Percentiles rank a stretch among this genome's conserved stretches.
Conservation (phyloP, 1,139 yeast species). For the Lodderomyces margitis region DNA sequence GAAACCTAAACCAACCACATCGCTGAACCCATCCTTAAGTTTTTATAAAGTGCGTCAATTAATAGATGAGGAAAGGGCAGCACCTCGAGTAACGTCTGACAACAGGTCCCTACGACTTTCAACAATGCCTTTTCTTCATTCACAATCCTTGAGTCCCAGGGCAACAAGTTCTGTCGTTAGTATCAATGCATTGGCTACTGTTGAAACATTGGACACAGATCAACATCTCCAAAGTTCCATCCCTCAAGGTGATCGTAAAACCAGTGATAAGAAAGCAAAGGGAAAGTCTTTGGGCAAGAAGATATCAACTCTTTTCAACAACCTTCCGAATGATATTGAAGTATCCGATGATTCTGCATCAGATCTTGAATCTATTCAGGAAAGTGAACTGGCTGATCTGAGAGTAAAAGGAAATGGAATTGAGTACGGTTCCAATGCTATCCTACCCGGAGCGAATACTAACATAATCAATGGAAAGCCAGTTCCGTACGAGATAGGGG, state of each 20-base stretch:
- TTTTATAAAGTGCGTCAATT: slow-evolving; percentile 1
- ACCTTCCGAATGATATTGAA: slow-evolving; percentile 49
- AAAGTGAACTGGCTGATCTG: neutral
- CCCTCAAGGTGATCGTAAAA: neutral
- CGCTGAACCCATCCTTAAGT: neutral
- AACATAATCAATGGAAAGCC: slow-evolving; percentile 3
- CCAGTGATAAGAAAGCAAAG: neutral
- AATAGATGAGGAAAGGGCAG: slow-evolving; percentile 8
- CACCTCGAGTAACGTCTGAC: slow-evolving; percentile 33
- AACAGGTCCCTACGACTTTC: slow-evolving; percentile 31
- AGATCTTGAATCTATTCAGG: slow-evolving; percentile 35
- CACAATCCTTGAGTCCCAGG: slow-evolving; percentile 21
- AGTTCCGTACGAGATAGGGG: slow-evolving; percentile 13
- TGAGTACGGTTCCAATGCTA: neutral
- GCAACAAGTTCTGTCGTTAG: slow-evolving; percentile 34
- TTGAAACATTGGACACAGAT: slow-evolving; percentile 13
- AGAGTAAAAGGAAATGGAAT: neutral
- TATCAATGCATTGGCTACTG: slow-evolving; percentile 31
- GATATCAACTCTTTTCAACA: slow-evolving; percentile 43
- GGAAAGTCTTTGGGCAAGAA: slow-evolving; percentile 13
- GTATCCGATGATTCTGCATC: slow-evolving; percentile 49
- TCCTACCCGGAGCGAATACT: too few species aligned
- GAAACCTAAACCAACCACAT: neutral
- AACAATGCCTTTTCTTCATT: slow-evolving; percentile 20
- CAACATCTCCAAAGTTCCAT: slow-evolving; percentile 7